Base-by-base conservation (phyloP, 192 early-diverging fungal genomes). In the Chytriomyces sp. region DNA sequence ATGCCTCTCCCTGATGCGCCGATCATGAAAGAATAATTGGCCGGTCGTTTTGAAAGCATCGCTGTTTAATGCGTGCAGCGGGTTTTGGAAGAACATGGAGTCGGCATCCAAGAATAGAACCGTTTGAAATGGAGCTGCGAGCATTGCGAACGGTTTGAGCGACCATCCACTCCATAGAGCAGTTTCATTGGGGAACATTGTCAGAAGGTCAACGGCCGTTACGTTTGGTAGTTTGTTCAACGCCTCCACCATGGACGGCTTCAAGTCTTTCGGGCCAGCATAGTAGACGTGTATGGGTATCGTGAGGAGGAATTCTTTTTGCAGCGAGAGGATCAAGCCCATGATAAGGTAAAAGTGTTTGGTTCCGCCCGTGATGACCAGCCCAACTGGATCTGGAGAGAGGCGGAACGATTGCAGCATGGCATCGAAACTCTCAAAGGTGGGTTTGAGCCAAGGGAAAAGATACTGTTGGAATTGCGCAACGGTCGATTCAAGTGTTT, bases 61-160 rank as follows among this genome's bases (percentile, higher is more conserved):
- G 64, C n/a, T 62, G 61, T 60, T 24, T 7, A 23, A 35, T 8
- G 91, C 47, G 5, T 66, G 71, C 48, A 82, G 83, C 0, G 92
- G 92, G 77, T 84, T 78, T 70, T 90, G 85, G 60, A 93, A 77
- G 62, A 92, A 91, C 44, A 89, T 80, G 5, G 86, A 89, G 77
- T 93, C 92, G 18, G 92, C 87, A 77, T 93, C 92, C 60, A 93
- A 83, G 73, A 93, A 82, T 63, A 93, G 88, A 18, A 87, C 86
- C 50, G 92, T 81, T 23, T 77, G 70, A 83, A 91, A 93, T 24
- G 68, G 81, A 5, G 84, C 82, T 0, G 89, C 88, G 26, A 93
- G 61, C 50, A 92, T 73, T 0, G 91, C 86, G 84, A 84, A 92
- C 0, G 92, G 88, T 67, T 93, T 93, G 59, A 76, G 18, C 24